Evolutionary conservation across 306 rosid species (phyloP).

Genomic region (Prinsepia uniflora): DNA sequence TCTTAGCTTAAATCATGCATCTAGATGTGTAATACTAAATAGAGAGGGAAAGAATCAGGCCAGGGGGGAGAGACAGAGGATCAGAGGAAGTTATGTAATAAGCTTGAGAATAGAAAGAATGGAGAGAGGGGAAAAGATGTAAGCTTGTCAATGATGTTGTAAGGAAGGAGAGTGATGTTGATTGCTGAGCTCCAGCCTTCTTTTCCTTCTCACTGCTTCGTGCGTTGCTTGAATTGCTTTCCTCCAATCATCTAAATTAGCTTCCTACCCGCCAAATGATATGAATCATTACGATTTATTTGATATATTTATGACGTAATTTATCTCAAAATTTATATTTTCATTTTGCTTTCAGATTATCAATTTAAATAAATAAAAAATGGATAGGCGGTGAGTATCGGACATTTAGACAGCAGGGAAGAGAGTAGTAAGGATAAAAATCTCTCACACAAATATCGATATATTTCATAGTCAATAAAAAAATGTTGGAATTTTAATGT

Average conservation of each 20-base stretch:
- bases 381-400: no score
- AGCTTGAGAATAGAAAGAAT: not conserved
- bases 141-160: not conserved
- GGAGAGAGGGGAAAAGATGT: constrained; percentile 18
- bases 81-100: not conserved
- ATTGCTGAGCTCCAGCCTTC: constrained; percentile 29
- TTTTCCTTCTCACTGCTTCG: constrained; percentile 27
- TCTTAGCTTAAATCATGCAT: not conserved
- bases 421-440: no score
- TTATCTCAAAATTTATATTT: no score
- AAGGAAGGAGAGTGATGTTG: constrained; percentile 6
- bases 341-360: no score
- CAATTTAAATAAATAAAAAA: no score
- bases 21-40: not conserved
- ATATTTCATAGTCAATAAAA: no score
- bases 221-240: not conserved
- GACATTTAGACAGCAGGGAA: no score
- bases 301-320: no score
- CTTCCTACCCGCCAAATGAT: no score
- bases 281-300: no score
- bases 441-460: no score
- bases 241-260: constrained; percentile 11
- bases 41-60: not conserved
- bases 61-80: not conserved
- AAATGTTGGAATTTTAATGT: no score